These are phyloP conservation scores for Bacidia gigantensis DNA, from an alignment of 495 filamentous ascomycete genomes.

Conservation along the genomic window DNA sequence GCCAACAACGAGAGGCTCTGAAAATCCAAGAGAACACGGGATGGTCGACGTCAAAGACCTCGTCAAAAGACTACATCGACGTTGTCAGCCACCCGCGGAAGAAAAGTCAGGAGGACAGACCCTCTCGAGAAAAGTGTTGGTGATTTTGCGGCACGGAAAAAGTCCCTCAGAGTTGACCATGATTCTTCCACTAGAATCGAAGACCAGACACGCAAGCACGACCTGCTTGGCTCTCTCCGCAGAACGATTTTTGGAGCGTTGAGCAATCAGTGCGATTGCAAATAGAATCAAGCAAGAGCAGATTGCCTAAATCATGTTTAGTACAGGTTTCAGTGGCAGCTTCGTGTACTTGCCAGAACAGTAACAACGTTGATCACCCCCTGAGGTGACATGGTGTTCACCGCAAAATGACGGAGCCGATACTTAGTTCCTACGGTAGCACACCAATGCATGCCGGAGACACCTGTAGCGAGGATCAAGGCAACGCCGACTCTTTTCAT, in stretches of 20 bases:
- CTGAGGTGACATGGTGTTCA: not conserved
- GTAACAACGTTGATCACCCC: conserved; percentile 32
- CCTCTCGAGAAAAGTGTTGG: conserved; percentile 58
- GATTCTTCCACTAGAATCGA: conserved; percentile 59
- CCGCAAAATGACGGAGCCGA: conserved; percentile 16
- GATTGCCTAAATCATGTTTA: conserved; percentile 33
- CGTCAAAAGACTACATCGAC: conserved; percentile 45
- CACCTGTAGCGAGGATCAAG: conserved; percentile 52
- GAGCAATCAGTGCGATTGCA: conserved; percentile 35
- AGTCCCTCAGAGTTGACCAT: conserved; percentile 69
- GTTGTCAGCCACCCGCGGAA: not conserved
- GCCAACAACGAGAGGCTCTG: conserved; percentile 65
- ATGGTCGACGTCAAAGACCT: conserved; percentile 63
- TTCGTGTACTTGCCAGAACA: conserved; percentile 40
- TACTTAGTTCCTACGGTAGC: conserved; percentile 61
- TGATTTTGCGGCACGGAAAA: conserved; percentile 72
- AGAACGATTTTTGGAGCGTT: conserved; percentile 39
- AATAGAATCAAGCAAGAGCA: conserved; percentile 43
- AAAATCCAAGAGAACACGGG: conserved; percentile 82
- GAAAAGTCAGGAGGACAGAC: conserved; percentile 19
- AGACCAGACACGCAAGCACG: conserved; percentile 60
- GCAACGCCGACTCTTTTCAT: conserved; percentile 59
- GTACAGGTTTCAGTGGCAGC: not conserved
- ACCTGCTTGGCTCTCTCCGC: conserved; percentile 61
- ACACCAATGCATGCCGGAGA: conserved; percentile 83